Base-by-base conservation (phyloP, 1,139 yeast species). In the Nadsonia starkeyi-henricii region DNA sequence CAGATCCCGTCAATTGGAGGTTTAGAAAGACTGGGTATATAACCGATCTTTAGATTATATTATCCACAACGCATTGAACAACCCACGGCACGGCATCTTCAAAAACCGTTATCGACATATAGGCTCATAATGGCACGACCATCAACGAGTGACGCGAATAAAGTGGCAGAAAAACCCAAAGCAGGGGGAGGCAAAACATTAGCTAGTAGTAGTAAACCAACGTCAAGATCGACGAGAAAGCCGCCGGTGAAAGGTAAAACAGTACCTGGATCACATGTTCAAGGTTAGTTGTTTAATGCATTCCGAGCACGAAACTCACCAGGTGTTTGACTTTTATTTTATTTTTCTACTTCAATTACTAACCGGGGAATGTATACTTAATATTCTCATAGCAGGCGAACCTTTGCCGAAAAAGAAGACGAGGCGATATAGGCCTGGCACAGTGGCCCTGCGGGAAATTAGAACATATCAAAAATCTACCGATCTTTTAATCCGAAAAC, bases 401-500 rank as follows among this genome's bases (percentile, higher is more conserved):
- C 52, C 54, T 15, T 43, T 44, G 23, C 52, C 56, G n/a, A 43
- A n/a, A n/a, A n/a, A 46, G 17, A 54, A 54, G 45, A 74, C 74
- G 55, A 71, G 76, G 51, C 68, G 85, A 51, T 81, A 76, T 58
- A 73, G 73, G 50, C 91, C 93, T 0, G 94, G 95, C 12, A 79
- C 84, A 0, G 68, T 70, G 42, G 95, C 95, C 1, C 64, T 85
- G 45, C 70, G 83, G 55, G 96, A 89, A 59, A 85, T 89, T 42
- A 70, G 93, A 51, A 75, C 73, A 58, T 88, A 78, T 58, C 97
- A 89, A 62, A 75, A 79, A 58, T 71, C 81, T 30, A 83, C 95
- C 0, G 94, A 85, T 53, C 68, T 89, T 45, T 70, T 89, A 48
- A 71, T 89, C 39, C 72, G 91, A 44, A 86, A 86, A 59, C 73